These are phyloP conservation scores for Cladosporium sp. DNA, from an alignment of 2,329 filamentous ascomycete species.

Conservation along the genomic window DNA sequence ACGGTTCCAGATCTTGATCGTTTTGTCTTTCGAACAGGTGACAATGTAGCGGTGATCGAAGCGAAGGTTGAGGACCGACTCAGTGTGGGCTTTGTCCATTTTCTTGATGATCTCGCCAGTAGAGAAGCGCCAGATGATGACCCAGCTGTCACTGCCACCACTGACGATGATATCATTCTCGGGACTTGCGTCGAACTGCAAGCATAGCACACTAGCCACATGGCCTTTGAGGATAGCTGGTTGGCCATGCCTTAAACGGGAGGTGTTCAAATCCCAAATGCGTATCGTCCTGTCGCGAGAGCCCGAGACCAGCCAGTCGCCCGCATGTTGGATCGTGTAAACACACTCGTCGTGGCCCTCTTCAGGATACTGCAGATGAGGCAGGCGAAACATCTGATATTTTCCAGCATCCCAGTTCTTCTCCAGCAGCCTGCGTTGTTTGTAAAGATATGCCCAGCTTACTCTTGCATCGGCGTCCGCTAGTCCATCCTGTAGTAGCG, in stretches of 20 bases:
- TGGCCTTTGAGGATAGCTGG: slow-evolving; percentile 64
- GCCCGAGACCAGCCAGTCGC: slow-evolving; percentile 86
- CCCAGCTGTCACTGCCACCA: slow-evolving; percentile 86
- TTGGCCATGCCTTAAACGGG: slow-evolving; percentile 73
- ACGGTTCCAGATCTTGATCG: slow-evolving; percentile 95
- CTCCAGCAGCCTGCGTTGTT: slow-evolving; percentile 80
- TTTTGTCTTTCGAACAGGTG: slow-evolving; percentile 96
- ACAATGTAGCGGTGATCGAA: slow-evolving; percentile 91
- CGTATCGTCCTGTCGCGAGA: slow-evolving; percentile 86
- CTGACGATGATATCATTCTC: slow-evolving; percentile 92
- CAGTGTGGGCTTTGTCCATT: slow-evolving; percentile 74
- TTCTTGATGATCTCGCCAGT: slow-evolving; percentile 81
- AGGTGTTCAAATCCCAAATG: slow-evolving; percentile 85
- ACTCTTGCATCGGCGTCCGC: slow-evolving; percentile 56
- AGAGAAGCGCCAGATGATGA: slow-evolving; percentile 92
- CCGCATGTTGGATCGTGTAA: slow-evolving; percentile 88
- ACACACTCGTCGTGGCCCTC: slow-evolving; percentile 92
- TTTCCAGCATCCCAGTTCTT: slow-evolving; percentile 86
- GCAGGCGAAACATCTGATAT: slow-evolving; percentile 85
- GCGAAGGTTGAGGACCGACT: slow-evolving; percentile 90
- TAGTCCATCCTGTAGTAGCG: slow-evolving; percentile 9
- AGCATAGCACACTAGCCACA: slow-evolving; percentile 81
- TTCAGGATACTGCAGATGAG: slow-evolving; percentile 74
- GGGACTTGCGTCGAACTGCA: slow-evolving; percentile 89
- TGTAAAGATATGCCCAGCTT: slow-evolving; percentile 93